Evolutionary conservation across 1,284 basidiomycete species (phyloP).

Genomic region (Cryptococcus amylolentus): DNA sequence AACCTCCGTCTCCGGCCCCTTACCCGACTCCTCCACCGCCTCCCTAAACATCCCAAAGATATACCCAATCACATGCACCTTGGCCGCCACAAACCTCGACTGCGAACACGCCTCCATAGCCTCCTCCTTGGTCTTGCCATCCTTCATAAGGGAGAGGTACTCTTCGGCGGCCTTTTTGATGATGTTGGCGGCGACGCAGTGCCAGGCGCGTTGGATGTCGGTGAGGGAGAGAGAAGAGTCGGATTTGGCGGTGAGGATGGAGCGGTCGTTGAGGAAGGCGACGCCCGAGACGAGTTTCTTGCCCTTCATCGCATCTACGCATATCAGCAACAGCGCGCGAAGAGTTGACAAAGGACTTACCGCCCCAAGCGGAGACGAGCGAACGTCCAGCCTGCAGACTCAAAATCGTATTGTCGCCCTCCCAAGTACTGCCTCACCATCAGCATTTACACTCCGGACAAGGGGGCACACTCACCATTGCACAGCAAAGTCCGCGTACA

Average conservation of each 20-base stretch:
- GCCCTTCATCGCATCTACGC: conserved; percentile 50
- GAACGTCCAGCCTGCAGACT: conserved; percentile 56
- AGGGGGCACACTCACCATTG: conserved; percentile 47
- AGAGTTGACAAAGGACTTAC: conserved; percentile 12
- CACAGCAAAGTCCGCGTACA: conserved; percentile 57
- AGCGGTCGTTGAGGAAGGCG: conserved; percentile 52
- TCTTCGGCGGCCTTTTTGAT: conserved; percentile 56
- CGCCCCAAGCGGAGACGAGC: conserved; percentile 54
- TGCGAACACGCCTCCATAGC: conserved; percentile 57
- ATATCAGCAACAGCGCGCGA: background rate
- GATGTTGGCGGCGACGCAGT: conserved; percentile 55
- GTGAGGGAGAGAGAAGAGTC: conserved; percentile 51
- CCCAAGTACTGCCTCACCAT: conserved; percentile 49
- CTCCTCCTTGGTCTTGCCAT: conserved; percentile 53
- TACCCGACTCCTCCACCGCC: conserved; percentile 45
- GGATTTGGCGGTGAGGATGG: conserved; percentile 50
- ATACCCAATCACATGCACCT: conserved; percentile 48
- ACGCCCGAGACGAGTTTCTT: conserved; percentile 53
- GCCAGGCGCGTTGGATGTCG: conserved; percentile 54
- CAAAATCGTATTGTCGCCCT: conserved; percentile 58
- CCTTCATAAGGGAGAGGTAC: conserved; percentile 49
- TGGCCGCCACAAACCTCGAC: conserved; percentile 56
- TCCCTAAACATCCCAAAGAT: conserved; percentile 49
- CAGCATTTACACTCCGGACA: background rate
- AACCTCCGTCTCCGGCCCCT: conserved; percentile 41